Conservation (phyloP, 768 basidiomycete genomes). For the Leccinum subtestaceum region DNA sequence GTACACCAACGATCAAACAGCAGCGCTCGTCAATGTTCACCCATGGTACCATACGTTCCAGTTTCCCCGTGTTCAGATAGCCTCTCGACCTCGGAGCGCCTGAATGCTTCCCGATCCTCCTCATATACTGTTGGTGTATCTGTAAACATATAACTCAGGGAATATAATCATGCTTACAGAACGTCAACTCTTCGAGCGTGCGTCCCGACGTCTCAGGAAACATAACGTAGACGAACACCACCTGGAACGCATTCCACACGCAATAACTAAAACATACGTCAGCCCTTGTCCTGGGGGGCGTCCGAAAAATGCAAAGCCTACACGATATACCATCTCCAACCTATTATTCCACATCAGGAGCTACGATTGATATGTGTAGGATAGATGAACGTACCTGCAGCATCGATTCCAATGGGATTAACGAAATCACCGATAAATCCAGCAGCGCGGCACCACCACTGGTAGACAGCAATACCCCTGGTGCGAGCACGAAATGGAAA, state of each 20-base stretch:
- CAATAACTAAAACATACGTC: background rate
- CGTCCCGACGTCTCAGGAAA: background rate
- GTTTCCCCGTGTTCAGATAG: background rate
- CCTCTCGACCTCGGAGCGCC: background rate
- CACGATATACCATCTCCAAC: background rate
- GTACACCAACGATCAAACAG: background rate
- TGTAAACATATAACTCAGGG: background rate
- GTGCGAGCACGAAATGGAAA: conserved; percentile 63
- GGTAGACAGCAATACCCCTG: conserved; percentile 48
- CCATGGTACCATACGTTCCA: background rate
- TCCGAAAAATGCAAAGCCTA: background rate
- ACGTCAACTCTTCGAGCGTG: background rate
- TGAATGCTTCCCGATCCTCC: background rate
- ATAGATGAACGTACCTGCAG: background rate
- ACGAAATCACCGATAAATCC: conserved; percentile 3
- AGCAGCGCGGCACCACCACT: conserved; percentile 48
- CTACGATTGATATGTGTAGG: background rate
- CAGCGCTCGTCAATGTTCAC: background rate
- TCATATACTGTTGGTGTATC: background rate
- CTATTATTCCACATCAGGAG: background rate
- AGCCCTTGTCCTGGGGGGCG: background rate
- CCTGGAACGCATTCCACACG: background rate
- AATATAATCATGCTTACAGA: background rate
- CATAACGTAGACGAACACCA: background rate
- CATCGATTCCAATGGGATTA: conserved; percentile 10